Evolutionary conservation across 176 grass and related monocot genomes (phyloP).

Genomic region (Canna indica): DNA sequence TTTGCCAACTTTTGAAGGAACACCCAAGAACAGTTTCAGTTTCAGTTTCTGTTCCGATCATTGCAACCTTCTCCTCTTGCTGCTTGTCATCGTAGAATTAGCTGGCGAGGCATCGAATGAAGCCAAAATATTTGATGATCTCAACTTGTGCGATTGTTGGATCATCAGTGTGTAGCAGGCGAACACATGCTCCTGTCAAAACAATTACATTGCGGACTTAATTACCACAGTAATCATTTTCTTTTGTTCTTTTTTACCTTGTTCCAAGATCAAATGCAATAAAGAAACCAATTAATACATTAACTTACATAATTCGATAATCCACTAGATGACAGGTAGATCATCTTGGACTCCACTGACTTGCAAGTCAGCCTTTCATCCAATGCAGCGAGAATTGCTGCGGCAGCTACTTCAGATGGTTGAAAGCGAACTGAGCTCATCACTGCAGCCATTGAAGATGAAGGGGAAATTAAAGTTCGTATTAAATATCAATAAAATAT

Average conservation of each 20-base stretch:
- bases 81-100: too few species aligned
- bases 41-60: too few species aligned
- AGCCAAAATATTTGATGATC: too few species aligned
- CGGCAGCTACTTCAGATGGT: constrained; percentile 3
- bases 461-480: too few species aligned
- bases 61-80: too few species aligned
- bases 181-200: constrained; percentile 3
- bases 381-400: constrained; percentile 1
- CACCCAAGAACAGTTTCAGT: too few species aligned
- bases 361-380: constrained; percentile 1
- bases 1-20: too few species aligned
- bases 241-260: too few species aligned
- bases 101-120: too few species aligned
- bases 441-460: constrained; percentile 4
- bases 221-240: too few species aligned
- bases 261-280: too few species aligned
- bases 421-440: not conserved
- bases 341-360: constrained; percentile 2
- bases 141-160: not conserved
- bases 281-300: too few species aligned
- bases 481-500: not conserved
- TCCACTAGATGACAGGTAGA: not conserved
- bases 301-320: not conserved
- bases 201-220: not conserved
- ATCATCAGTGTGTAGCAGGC: constrained; percentile 5